Evolutionary conservation across 805 yeast genomes (phyloP).

Genomic region (Lachancea nothofagi): DNA sequence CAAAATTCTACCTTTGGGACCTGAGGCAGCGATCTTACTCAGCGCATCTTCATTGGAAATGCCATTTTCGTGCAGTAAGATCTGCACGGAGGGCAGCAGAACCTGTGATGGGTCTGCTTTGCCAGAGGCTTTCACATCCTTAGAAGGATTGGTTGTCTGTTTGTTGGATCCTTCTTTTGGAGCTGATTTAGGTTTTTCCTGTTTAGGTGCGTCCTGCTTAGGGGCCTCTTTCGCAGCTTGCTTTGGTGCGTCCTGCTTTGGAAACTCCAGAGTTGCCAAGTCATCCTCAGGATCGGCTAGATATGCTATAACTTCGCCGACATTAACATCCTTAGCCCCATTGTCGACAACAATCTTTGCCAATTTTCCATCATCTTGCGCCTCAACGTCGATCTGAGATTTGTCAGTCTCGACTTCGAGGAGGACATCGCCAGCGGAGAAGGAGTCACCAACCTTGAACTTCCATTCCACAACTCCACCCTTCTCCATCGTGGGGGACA

Average conservation of each 20-base stretch:
- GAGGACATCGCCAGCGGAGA: constrained; percentile 75
- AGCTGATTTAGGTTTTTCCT: constrained; percentile 16
- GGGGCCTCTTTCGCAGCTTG: constrained; percentile 16
- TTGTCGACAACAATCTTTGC: constrained; percentile 65
- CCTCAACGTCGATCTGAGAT: constrained; percentile 78
- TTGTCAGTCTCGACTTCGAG: constrained; percentile 84
- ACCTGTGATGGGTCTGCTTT: constrained; percentile 63
- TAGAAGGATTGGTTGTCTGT: constrained; percentile 1
- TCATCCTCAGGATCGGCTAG: constrained; percentile 88
- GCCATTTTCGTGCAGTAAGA: constrained; percentile 53
- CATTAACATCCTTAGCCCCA: constrained; percentile 77
- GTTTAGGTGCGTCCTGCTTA: constrained; percentile 10
- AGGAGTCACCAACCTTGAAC: constrained; percentile 67
- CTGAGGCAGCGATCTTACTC: constrained; percentile 70
- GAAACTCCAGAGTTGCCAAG: constrained; percentile 54
- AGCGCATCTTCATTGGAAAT: constrained; percentile 70
- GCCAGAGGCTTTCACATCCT: constrained; percentile 12
- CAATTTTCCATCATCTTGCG: constrained; percentile 85
- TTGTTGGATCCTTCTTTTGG: neutral
- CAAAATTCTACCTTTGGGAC: constrained; percentile 80
- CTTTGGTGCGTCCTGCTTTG: constrained; percentile 33
- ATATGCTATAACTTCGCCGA: constrained; percentile 86
- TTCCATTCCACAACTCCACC: constrained; percentile 94
- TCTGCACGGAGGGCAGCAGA: constrained; percentile 72
- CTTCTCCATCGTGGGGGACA: constrained; percentile 98